These are phyloP conservation scores for Vitis riparia DNA, from an alignment of 164 flowering plant species.

Conservation along the genomic window DNA sequence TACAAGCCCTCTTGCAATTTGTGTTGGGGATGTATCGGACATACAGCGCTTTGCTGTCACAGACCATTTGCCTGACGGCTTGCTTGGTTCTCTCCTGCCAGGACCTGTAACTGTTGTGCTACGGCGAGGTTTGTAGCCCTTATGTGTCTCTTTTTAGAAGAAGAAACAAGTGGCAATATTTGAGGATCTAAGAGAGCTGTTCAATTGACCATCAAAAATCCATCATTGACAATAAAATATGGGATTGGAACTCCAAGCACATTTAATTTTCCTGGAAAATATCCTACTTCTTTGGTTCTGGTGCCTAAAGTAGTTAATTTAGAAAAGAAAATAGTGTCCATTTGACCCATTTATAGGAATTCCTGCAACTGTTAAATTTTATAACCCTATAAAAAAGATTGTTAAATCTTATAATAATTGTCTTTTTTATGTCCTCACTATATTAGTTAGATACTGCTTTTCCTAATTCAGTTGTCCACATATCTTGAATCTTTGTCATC, in stretches of 20 bases:
- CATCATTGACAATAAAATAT: neutral
- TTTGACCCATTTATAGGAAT: too few relatives aligned
- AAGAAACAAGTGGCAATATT: neutral
- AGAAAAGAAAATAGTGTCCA: too few relatives aligned
- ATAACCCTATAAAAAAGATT: too few relatives aligned
- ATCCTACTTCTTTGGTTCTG: too few relatives aligned
- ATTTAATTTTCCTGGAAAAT: too few relatives aligned
- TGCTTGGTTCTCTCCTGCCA: slow-evolving; percentile 85
- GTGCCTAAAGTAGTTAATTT: too few relatives aligned
- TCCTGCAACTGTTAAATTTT: too few relatives aligned
- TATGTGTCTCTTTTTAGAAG: neutral
- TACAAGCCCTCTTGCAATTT: slow-evolving; percentile 92
- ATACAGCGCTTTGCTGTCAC: slow-evolving; percentile 69
- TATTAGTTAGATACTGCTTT: neutral
- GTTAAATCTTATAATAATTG: too few relatives aligned
- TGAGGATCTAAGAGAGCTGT: neutral
- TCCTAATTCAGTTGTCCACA: neutral
- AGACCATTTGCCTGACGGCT: slow-evolving; percentile 73
- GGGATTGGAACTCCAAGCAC: neutral
- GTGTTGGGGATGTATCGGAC: slow-evolving; percentile 87
- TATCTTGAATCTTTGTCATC: neutral
- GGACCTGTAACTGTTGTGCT: slow-evolving; percentile 95
- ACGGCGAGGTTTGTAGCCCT: slow-evolving; percentile 56
- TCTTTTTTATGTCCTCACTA: too few relatives aligned
- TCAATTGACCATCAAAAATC: neutral